Conservation (phyloP, 305 asterid species). For the Rubia tinctorum region DNA sequence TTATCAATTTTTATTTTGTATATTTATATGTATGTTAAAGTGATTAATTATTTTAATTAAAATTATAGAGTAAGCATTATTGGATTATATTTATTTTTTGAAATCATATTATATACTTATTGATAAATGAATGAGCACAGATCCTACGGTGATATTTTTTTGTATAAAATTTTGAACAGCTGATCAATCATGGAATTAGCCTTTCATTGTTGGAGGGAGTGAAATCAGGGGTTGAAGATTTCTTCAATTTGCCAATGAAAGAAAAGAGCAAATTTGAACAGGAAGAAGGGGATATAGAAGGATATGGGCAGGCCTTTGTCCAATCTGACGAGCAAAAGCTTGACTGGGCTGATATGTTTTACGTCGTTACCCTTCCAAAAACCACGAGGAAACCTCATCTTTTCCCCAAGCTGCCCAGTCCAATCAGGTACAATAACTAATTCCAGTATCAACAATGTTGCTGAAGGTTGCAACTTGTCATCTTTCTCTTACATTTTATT, state of each 20-base stretch:
- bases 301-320: slow-evolving; percentile 48
- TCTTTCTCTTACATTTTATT: too few species aligned
- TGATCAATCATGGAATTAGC: slow-evolving; percentile 42
- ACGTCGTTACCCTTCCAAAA: slow-evolving; percentile 35
- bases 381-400: slow-evolving; percentile 24
- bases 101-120: too few species aligned
- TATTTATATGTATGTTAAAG: too few species aligned
- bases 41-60: too few species aligned
- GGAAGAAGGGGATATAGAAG: slow-evolving; percentile 31
- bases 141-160: too few species aligned
- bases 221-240: slow-evolving; percentile 17
- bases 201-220: slow-evolving; percentile 31
- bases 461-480: too few species aligned
- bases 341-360: slow-evolving; percentile 54
- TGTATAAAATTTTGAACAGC: too few species aligned
- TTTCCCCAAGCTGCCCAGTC: slow-evolving; percentile 31
- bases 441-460: too few species aligned
- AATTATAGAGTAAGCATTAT: too few species aligned
- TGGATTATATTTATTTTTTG: too few species aligned
- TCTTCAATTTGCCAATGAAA: slow-evolving; percentile 37
- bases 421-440: slow-evolving; percentile 37
- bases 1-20: too few species aligned
- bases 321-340: slow-evolving; percentile 47
- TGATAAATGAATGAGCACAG: too few species aligned
- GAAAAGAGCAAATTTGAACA: slow-evolving; percentile 39